phyloP scores from a whole-genome alignment of 805 yeast species.

The Isabelozyma pseudorhagii region DNA sequence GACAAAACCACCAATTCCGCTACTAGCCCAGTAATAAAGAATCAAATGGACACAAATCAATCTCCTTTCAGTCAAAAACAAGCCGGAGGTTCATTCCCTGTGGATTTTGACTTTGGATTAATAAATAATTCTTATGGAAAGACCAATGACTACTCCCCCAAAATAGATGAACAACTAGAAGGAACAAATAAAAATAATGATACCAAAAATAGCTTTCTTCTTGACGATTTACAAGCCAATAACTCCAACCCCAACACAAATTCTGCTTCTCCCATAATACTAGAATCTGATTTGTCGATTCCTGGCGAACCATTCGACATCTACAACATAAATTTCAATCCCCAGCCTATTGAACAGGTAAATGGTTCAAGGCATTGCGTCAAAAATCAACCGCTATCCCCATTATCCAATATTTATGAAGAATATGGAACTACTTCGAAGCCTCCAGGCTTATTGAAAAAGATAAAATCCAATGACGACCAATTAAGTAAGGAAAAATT shows the following conservation, averaged over 20 bases:
- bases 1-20: conserved; percentile 13
- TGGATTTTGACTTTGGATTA: conserved; percentile 21
- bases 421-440: not conserved
- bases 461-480: not conserved
- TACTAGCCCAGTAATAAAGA: conserved; percentile 1
- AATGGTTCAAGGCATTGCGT: not conserved
- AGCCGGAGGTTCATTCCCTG: conserved; percentile 9
- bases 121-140: not conserved
- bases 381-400: not conserved
- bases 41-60: conserved; percentile 3
- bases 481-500: too few species aligned
- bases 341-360: not conserved
- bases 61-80: not conserved
- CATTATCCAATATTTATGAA: not conserved
- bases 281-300: not conserved
- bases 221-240: not conserved
- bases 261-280: not conserved
- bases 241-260: not conserved
- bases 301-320: not conserved
- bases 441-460: not conserved
- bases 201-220: not conserved
- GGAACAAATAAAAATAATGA: not conserved
- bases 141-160: not conserved
- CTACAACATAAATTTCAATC: not conserved
- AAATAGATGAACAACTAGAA: not conserved